A percentile compares a stretch with the other conserved stretches of the same genome.
Conservation (phyloP, 1,139 yeast species). For the Ogataea hybrid region DNA sequence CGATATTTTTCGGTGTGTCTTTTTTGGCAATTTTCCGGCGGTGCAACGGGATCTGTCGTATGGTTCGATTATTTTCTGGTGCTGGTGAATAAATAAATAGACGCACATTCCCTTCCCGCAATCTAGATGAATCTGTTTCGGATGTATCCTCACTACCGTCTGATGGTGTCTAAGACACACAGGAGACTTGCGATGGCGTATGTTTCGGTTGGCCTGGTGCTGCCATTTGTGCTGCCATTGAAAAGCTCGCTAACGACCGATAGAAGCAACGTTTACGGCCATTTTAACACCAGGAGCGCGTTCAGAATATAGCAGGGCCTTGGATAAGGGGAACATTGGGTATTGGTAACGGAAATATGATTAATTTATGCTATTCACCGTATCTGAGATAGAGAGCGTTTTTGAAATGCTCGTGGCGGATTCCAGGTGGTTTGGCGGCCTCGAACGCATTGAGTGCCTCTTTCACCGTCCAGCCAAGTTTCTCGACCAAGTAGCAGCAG, state of each 20-base stretch:
- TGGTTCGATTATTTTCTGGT: conserved; percentile 10
- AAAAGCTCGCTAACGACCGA: conserved; percentile 21
- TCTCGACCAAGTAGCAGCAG: conserved; percentile 66
- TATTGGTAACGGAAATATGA: conserved; percentile 1
- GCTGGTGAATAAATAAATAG: conserved; percentile 9
- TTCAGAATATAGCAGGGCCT: conserved; percentile 28
- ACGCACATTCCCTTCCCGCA: neutral
- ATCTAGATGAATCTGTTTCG: neutral
- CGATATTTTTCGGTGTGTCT: conserved; percentile 1
- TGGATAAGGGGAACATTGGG: conserved; percentile 1
- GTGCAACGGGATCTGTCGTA: conserved; percentile 1
- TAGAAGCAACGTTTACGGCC: conserved; percentile 24
- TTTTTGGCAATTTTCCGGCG: conserved; percentile 3
- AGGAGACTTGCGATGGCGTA: conserved; percentile 28
- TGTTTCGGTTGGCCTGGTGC: conserved; percentile 30
- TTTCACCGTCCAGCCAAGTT: conserved; percentile 54
- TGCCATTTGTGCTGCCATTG: conserved; percentile 32
- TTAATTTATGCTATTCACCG: conserved; percentile 30
- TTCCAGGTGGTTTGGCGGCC: conserved; percentile 64
- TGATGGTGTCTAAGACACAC: conserved; percentile 14
- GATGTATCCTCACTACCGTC: conserved; percentile 2
- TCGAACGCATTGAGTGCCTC: conserved; percentile 65
- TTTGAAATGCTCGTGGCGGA: conserved; percentile 73
- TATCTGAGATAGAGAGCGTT: conserved; percentile 73
- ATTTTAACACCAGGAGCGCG: conserved; percentile 29